Conservation (phyloP, 2,329 filamentous ascomycete genomes). For the Penicillium sp. region DNA sequence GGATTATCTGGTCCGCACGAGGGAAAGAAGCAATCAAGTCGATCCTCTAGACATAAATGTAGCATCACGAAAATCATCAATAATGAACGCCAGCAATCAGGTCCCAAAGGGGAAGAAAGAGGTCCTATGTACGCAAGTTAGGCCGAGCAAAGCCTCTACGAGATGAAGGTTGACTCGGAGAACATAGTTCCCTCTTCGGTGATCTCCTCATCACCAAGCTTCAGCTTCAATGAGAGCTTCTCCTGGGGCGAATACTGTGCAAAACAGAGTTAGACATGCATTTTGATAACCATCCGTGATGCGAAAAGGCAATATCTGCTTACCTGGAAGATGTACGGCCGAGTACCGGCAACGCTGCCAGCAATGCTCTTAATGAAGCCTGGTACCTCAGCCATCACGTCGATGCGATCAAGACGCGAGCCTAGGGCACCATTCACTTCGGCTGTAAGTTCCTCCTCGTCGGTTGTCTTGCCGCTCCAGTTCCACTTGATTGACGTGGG, state of each 20-base stretch:
- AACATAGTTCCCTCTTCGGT: conserved; percentile 77
- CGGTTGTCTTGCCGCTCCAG: conserved; percentile 76
- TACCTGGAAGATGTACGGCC: conserved; percentile 97
- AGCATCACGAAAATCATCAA: conserved; percentile 29
- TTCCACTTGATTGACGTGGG: conserved; percentile 71
- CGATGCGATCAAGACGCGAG: conserved; percentile 73
- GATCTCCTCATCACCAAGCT: conserved; percentile 75
- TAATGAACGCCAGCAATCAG: conserved; percentile 28
- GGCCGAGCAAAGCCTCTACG: conserved; percentile 42
- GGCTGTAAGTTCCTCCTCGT: conserved; percentile 70
- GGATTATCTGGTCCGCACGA: conserved; percentile 22
- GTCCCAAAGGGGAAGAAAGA: conserved; percentile 17
- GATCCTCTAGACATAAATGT: conserved; percentile 28
- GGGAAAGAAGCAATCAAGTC: conserved; percentile 20
- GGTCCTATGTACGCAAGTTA: conserved; percentile 31
- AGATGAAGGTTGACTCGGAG: conserved; percentile 95
- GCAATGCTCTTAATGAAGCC: conserved; percentile 95
- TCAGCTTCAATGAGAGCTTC: conserved; percentile 74
- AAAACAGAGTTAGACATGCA: not conserved
- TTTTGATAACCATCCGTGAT: not conserved
- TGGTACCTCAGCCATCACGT: conserved; percentile 95
- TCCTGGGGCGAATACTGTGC: conserved; percentile 66
- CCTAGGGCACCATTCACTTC: conserved; percentile 68
- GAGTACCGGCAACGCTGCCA: conserved; percentile 81
- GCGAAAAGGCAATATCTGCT: conserved; percentile 25